Evolutionary conservation across 2,329 filamentous ascomycete genomes (phyloP).

Genomic region (Eurotiales sp.): DNA sequence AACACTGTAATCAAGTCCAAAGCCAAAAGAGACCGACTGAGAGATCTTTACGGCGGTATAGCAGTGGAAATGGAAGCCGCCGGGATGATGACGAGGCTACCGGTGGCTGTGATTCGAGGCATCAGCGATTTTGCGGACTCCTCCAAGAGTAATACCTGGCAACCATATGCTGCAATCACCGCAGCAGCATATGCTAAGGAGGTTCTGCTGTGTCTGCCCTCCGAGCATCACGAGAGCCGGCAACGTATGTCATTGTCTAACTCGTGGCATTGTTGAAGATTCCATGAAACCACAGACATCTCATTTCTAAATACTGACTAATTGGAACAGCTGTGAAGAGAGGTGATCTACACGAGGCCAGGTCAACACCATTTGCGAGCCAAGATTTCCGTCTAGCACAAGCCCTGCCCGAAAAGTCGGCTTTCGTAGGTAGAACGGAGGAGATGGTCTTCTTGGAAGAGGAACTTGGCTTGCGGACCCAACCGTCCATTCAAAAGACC

Average conservation of each 20-base stretch:
- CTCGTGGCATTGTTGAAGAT: no score
- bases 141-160: slow-evolving; percentile 17
- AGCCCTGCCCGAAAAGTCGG: neutral
- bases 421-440: neutral
- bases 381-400: neutral
- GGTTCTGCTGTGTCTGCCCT: neutral
- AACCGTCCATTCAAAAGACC: no score
- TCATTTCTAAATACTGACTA: no score
- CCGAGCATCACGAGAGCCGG: no score
- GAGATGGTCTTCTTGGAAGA: neutral
- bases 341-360: neutral
- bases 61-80: slow-evolving; percentile 19
- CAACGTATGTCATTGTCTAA: no score
- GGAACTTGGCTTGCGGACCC: no score
- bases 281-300: no score
- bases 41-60: neutral
- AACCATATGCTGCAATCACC: slow-evolving; percentile 15
- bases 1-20: neutral
- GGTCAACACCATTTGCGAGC: neutral
- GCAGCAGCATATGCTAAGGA: slow-evolving; percentile 14
- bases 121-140: slow-evolving; percentile 21
- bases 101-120: slow-evolving; percentile 20
- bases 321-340: no score
- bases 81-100: no score
- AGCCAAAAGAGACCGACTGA: neutral